phyloP scores from a whole-genome alignment of 2,329 filamentous ascomycete genomes.

The Talaromyces sp. region DNA sequence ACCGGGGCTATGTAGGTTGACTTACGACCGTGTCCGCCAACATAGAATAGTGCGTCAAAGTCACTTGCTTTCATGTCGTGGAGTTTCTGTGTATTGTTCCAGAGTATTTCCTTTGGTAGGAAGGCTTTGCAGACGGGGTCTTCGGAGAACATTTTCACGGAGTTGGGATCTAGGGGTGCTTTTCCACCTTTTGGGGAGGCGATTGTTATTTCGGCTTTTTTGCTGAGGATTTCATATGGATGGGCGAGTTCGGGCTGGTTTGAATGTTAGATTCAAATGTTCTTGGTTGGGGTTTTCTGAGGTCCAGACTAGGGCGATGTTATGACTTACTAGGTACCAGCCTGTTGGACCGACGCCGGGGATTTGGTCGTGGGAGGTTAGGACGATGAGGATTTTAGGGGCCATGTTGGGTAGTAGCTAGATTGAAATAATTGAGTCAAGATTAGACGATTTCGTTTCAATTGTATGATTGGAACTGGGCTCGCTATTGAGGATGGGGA shows the following conservation, averaged over 20 bases:
- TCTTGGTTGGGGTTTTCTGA: not conserved
- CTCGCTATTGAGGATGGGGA: too few species aligned
- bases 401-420: slow-evolving; percentile 25
- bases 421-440: too few species aligned
- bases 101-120: slow-evolving; percentile 61
- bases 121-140: slow-evolving; percentile 59
- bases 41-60: slow-evolving; percentile 66
- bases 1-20: not conserved
- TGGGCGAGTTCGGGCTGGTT: slow-evolving; percentile 65
- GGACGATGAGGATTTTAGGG: slow-evolving; percentile 69
- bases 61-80: slow-evolving; percentile 60
- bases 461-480: too few species aligned
- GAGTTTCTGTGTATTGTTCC: slow-evolving; percentile 66
- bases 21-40: slow-evolving; percentile 61
- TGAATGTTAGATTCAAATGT: not conserved
- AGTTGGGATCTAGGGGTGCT: slow-evolving; percentile 63
- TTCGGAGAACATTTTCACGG: slow-evolving; percentile 56
- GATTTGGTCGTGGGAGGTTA: slow-evolving; percentile 62
- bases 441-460: too few species aligned
- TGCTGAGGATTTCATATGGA: slow-evolving; percentile 61
- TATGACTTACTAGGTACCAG: slow-evolving; percentile 64
- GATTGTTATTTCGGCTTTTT: slow-evolving; percentile 58
- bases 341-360: slow-evolving; percentile 59
- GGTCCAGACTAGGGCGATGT: not conserved
- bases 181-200: slow-evolving; percentile 66